Base-by-base conservation (phyloP, 306 rosid genomes). In the Dicorynia guianensis region DNA sequence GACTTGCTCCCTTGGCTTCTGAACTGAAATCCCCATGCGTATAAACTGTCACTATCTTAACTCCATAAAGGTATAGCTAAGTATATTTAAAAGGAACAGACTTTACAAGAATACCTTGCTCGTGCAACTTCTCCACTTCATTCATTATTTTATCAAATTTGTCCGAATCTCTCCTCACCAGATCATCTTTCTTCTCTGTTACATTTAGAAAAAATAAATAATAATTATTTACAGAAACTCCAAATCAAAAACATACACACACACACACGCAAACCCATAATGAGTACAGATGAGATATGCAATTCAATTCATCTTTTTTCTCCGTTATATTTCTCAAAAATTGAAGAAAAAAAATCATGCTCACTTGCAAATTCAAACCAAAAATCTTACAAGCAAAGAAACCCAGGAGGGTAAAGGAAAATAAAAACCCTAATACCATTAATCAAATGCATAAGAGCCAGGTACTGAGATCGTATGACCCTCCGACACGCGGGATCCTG, bases 1-100 rank as follows among this genome's bases (percentile, higher is more conserved):
- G 47, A 89, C 93, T 69, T 91, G 96, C 65, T 91, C 97, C 52
- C 97, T 82, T 0, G 98, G 97, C 81, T 85, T 89, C 84, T 82
- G 85, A 42, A 93, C 97, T 92, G 86, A 53, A 73, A 74, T 15
- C 34, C 53, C 52, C 42, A 52, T 7, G 11, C 2, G 14, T 3
- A 10, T 5, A 63, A 11, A 39, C n/a, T 12, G 13, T 56, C 7
- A 33, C 13, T 20, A 58, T 13, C 50, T 48, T 48, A 67, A 35
- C 7, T n/a, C 18, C 38, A 14, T 10, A 6, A 53, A 19, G 34
- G 11, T 15, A 69, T 11, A 25, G 4, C 5, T 4, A 71, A 12
- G 4, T 36, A 15, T 9, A n/a, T n/a, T 4, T 6, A 1, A 6
- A 73, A 61, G 13, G 11, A 47, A 13, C 17, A 11, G 20, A 25